These are phyloP conservation scores for Crucibulum laeve DNA, from an alignment of 768 basidiomycete genomes.

Conservation along the genomic window DNA sequence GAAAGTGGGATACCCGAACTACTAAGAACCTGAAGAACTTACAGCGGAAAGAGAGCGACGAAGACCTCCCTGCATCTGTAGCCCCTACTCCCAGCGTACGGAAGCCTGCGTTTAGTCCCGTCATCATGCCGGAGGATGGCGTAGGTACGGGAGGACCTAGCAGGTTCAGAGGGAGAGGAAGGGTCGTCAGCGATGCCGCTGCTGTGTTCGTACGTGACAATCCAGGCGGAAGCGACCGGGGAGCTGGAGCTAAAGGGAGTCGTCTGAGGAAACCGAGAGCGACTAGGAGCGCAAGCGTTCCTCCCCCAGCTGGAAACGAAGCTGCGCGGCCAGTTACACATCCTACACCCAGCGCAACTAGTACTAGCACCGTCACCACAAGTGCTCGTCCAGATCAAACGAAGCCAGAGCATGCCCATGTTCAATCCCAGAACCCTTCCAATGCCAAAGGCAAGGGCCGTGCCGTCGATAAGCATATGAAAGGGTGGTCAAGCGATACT, in stretches of 20 bases:
- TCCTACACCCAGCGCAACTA: too few relatives aligned
- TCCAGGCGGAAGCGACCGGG: background rate
- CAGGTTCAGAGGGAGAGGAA: background rate
- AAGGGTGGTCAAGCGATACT: background rate
- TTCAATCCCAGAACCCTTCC: too few relatives aligned
- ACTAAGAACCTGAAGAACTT: conserved; percentile 19
- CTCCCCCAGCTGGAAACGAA: conserved; percentile 1
- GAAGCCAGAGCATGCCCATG: background rate
- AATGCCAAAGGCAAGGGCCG: background rate
- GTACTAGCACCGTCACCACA: too few relatives aligned
- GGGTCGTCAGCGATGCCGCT: background rate
- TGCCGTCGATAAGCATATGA: background rate
- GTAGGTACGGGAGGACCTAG: background rate
- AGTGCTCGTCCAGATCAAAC: too few relatives aligned
- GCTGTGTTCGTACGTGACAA: background rate
- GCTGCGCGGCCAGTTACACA: too few relatives aligned
- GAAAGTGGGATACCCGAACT: conserved; percentile 18
- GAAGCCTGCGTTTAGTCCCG: conserved; percentile 3
- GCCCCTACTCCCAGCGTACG: background rate
- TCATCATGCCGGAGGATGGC: conserved; percentile 3
- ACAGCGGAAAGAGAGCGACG: conserved; percentile 11
- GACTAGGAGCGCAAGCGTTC: conserved; percentile 14
- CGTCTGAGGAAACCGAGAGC: conserved; percentile 5
- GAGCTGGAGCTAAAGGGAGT: background rate
- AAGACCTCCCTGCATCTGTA: conserved; percentile 4